These are phyloP conservation scores for Schizosaccharomyces lindneri DNA, from an alignment of 805 yeast species.

Conservation along the genomic window DNA sequence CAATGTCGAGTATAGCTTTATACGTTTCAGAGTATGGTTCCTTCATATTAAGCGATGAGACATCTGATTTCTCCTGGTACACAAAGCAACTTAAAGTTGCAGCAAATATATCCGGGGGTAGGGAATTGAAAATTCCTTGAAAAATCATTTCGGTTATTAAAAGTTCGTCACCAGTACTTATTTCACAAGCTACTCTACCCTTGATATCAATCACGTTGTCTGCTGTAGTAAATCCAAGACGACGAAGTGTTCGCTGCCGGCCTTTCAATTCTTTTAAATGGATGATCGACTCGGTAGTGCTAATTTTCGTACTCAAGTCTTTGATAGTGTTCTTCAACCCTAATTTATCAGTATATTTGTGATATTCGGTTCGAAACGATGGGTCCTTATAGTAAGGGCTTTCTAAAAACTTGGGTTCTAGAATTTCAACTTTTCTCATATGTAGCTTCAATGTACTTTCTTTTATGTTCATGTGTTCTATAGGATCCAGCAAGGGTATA, in stretches of 20 bases:
- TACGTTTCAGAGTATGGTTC: constrained; percentile 85
- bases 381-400: constrained; percentile 33
- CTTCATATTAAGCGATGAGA: constrained; percentile 54
- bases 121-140: constrained; percentile 79
- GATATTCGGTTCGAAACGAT: constrained; percentile 36
- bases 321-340: constrained; percentile 34
- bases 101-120: constrained; percentile 74
- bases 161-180: constrained; percentile 31
- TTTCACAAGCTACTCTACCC: constrained; percentile 94
- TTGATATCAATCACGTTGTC: constrained; percentile 81
- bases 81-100: constrained; percentile 83
- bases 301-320: constrained; percentile 34
- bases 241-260: constrained; percentile 75
- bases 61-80: constrained; percentile 79
- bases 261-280: constrained; percentile 84
- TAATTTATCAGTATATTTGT: constrained; percentile 39
- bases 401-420: constrained; percentile 45
- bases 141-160: constrained; percentile 74
- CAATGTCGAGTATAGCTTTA: constrained; percentile 72
- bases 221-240: constrained; percentile 69
- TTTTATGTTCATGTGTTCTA: constrained; percentile 71
- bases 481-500: constrained; percentile 72
- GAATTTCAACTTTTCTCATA: constrained; percentile 42
- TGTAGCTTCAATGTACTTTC: constrained; percentile 52
- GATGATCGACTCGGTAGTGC: constrained; percentile 70